These are phyloP conservation scores for Fusarium lateritium DNA, from an alignment of 2,329 filamentous ascomycete genomes.

Conservation along the genomic window DNA sequence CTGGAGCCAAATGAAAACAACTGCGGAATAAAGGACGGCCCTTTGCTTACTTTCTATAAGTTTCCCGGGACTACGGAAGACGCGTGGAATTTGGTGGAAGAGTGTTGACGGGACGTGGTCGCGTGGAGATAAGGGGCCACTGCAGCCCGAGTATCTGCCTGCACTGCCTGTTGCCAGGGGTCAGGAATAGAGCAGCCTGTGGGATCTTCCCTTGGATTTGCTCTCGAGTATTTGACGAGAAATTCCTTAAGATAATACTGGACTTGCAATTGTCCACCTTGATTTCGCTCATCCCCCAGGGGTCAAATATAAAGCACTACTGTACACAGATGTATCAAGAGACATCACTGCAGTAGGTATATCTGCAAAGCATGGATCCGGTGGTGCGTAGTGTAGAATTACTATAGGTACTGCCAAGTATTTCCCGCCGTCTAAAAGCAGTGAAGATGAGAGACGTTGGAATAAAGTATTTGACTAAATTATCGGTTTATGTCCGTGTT, in stretches of 20 bases:
- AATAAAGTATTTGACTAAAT: conserved; percentile 10
- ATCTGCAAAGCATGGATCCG: too few relatives aligned
- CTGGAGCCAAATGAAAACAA: background rate
- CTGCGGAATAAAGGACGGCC: accelerated
- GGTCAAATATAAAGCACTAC: too few relatives aligned
- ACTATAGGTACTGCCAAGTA: background rate
- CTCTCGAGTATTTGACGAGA: too few relatives aligned
- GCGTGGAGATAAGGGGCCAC: conserved; percentile 2
- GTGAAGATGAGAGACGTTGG: background rate
- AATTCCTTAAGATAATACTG: background rate
- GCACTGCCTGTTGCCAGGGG: background rate
- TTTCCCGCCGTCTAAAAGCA: background rate
- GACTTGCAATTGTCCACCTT: background rate
- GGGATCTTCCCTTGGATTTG: too few relatives aligned
- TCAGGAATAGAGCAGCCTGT: background rate
- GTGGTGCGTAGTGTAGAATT: background rate
- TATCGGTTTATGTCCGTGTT: background rate
- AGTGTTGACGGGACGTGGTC: conserved; percentile 1
- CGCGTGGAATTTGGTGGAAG: conserved; percentile 13
- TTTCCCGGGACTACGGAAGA: background rate
- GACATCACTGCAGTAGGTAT: too few relatives aligned
- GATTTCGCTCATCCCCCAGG: too few relatives aligned
- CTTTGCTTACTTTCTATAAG: background rate
- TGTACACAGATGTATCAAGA: too few relatives aligned
- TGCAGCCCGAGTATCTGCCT: background rate